These are phyloP conservation scores for Lathyrus oleraceus DNA, from an alignment of 306 rosid species.

Conservation along the genomic window DNA sequence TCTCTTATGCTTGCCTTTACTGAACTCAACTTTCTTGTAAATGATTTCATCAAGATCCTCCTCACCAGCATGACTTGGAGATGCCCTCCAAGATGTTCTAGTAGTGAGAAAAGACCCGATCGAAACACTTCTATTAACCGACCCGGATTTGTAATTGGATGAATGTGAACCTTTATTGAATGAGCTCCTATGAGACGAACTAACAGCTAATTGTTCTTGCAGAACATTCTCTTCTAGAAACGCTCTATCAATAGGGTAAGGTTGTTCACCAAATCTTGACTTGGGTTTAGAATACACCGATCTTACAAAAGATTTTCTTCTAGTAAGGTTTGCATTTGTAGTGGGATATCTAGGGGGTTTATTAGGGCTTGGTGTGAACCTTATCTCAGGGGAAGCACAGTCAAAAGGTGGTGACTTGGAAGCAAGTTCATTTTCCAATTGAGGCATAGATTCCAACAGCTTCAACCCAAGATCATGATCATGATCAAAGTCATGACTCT, in stretches of 20 bases:
- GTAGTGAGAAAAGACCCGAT: slow-evolving; percentile 48
- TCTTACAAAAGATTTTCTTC: slow-evolving; percentile 54
- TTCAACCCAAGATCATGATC: slow-evolving; percentile 34
- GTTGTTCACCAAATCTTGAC: slow-evolving; percentile 81
- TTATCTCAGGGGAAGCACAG: slow-evolving; percentile 16
- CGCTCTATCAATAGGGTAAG: slow-evolving; percentile 42
- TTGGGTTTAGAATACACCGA: slow-evolving; percentile 69
- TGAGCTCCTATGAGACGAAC: slow-evolving; percentile 52
- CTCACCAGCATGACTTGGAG: slow-evolving; percentile 53
- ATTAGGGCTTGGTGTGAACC: not conserved
- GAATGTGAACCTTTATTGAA: slow-evolving; percentile 58
- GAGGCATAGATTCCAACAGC: slow-evolving; percentile 35
- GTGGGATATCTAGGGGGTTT: not conserved
- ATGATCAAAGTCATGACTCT: slow-evolving; percentile 26
- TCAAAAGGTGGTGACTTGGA: slow-evolving; percentile 38
- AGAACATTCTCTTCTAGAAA: slow-evolving; percentile 48
- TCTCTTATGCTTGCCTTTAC: slow-evolving; percentile 52
- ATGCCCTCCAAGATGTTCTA: slow-evolving; percentile 43
- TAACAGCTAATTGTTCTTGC: slow-evolving; percentile 43
- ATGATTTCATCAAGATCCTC: slow-evolving; percentile 71
- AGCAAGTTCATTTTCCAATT: slow-evolving; percentile 32
- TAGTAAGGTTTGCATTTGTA: not conserved
- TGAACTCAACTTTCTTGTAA: slow-evolving; percentile 55
- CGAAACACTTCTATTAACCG: slow-evolving; percentile 42
- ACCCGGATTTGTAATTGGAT: slow-evolving; percentile 46